Evolutionary conservation across 129 eudicot species (phyloP), one percentile per base, ranked within the genome.

Genomic region (Logfia minima): DNA sequence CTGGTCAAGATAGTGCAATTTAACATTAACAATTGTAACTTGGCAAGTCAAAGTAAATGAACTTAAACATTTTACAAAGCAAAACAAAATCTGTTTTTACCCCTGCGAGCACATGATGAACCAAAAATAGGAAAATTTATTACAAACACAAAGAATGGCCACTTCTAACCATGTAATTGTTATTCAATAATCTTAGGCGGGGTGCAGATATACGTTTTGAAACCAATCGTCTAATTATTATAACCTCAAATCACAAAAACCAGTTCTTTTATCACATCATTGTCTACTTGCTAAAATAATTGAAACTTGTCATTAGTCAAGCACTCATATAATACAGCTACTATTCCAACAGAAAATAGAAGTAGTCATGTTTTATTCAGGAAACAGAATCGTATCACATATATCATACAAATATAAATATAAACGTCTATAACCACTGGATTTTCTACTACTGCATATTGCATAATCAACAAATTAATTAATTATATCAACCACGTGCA

Each of bases 1-100:
- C 99, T 95, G 87, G 52, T 60, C 75, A 58, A 68, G 71, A 74
- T 16, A 83, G 63, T 77, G 24, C 35, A 72, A 65, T 78, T 66
- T 17, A 51, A 68, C 79, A 80, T 59, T 72, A 74, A 61, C 23
- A 41, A 60, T 32, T 37, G 19, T 17, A 11, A 66, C 66, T 32
- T 70, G 28, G 37, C 22, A 75, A 37, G 41, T 14, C 26, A 1
- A 17, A 39, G 9, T 22, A 35, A 69, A 45, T 48, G 5, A 48
- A 14, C 55, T 48, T 48, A 48, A 48, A 2, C 11, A 48, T 21
- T 19, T 58, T 58, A 58, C 63, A n/a, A 48, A 45, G 13, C n/a
- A 48, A 14, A 13, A 48, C 17, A 2, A 48, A 13, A 2, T 14
- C 55, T 1, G 4, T 13, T 48, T 9, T 13, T 48, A 14, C 55